These are phyloP conservation scores for Lactarius indigo DNA, from an alignment of 768 basidiomycete species.

Conservation along the genomic window DNA sequence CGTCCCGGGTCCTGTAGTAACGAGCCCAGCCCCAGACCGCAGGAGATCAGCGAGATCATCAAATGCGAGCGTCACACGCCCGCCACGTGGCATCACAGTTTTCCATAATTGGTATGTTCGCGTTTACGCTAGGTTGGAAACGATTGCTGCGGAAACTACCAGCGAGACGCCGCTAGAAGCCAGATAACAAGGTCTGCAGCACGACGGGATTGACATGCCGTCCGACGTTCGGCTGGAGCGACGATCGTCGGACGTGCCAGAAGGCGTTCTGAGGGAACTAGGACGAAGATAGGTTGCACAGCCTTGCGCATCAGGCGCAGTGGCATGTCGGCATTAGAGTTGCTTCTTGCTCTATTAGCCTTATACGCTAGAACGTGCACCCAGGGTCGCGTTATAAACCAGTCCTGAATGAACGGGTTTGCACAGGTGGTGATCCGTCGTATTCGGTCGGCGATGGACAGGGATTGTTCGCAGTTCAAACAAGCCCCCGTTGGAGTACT, in stretches of 20 bases:
- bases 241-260: neutral
- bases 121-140: neutral
- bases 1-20: neutral
- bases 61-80: neutral
- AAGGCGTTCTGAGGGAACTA: neutral
- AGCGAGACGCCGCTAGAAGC: neutral
- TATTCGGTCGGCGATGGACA: neutral
- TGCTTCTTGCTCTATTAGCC: neutral
- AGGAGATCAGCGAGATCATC: neutral
- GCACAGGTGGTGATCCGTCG: conserved; percentile 2
- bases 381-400: neutral
- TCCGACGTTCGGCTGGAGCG: conserved; percentile 6
- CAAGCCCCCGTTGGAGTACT: neutral
- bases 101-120: neutral
- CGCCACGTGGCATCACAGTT: neutral
- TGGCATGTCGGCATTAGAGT: neutral
- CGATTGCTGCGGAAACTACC: neutral
- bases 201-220: neutral
- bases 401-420: neutral
- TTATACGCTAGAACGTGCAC: neutral
- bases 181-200: neutral
- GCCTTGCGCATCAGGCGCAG: neutral
- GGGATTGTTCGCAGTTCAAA: neutral
- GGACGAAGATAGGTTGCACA: conserved; percentile 5
- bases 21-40: neutral